Evolutionary conservation across 2,329 filamentous ascomycete species (phyloP).

Genomic region (Acephala macrosclerotiorum): DNA sequence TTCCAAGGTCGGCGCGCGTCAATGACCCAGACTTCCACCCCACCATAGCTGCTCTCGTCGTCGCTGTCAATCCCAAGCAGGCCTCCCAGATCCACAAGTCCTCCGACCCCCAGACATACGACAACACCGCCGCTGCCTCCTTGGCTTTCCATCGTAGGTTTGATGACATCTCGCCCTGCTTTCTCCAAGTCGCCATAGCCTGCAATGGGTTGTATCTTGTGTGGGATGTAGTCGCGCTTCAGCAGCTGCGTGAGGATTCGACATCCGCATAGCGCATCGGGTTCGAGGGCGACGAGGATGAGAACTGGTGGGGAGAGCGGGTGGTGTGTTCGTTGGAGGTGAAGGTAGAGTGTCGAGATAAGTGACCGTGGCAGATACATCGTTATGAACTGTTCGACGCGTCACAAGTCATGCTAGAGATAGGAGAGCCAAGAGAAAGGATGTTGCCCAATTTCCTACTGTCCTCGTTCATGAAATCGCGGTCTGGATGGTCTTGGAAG

Average conservation of each 20-base stretch:
- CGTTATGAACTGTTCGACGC: neutral
- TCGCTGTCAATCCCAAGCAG: conserved; percentile 78
- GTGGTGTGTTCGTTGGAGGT: conserved; percentile 86
- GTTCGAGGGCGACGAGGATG: conserved; percentile 90
- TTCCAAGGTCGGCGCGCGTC: conserved; percentile 96
- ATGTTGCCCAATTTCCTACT: neutral
- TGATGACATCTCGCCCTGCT: conserved; percentile 79
- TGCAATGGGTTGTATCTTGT: conserved; percentile 94
- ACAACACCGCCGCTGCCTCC: conserved; percentile 90
- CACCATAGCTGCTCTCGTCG: conserved; percentile 72
- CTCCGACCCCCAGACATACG: conserved; percentile 90
- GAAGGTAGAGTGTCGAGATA: conserved; percentile 89
- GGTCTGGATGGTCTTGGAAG: neutral
- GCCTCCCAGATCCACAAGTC: conserved; percentile 85
- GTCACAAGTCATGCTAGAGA: conserved; percentile 3
- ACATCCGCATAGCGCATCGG: conserved; percentile 93
- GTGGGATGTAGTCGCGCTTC: conserved; percentile 96
- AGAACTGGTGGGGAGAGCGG: conserved; percentile 91
- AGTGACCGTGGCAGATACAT: conserved; percentile 96
- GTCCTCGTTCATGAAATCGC: neutral
- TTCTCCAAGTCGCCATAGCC: conserved; percentile 90
- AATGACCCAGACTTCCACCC: conserved; percentile 95
- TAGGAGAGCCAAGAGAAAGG: neutral
- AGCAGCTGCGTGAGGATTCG: conserved; percentile 92
- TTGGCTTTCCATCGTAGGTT: conserved; percentile 83